phyloP scores from a whole-genome alignment of 129 eudicot genomes.

The Flaveria brownii region DNA sequence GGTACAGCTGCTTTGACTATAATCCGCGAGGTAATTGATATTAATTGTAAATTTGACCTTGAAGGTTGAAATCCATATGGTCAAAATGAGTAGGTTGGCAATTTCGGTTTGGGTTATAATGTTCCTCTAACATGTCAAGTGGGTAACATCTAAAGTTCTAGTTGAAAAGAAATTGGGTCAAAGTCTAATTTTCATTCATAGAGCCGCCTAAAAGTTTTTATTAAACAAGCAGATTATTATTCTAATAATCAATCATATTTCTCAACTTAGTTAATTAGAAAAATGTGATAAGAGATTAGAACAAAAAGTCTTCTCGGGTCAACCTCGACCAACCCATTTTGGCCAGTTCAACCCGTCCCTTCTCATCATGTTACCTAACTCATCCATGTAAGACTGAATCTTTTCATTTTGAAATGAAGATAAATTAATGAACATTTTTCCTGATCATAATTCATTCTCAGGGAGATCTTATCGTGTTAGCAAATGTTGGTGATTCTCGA shows the following conservation, averaged over 20 bases:
- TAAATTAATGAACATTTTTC: not conserved
- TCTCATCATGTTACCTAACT: not conserved
- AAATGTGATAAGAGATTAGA: not conserved
- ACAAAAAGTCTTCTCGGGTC: not conserved
- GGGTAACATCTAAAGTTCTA: not conserved
- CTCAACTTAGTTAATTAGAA: not conserved
- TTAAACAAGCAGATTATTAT: not conserved
- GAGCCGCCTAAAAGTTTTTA: not conserved
- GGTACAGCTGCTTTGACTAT: conserved; percentile 78
- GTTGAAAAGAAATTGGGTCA: not conserved
- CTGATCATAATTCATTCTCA: conserved; percentile 36
- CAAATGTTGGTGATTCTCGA: conserved; percentile 93
- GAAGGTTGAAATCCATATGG: not conserved
- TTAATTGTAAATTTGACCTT: not conserved
- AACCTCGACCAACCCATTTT: not conserved
- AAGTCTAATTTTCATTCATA: not conserved
- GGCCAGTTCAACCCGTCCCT: not conserved
- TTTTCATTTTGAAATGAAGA: not conserved
- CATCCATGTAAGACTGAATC: not conserved
- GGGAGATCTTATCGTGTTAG: conserved; percentile 82
- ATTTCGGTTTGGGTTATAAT: not conserved
- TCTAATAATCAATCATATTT: not conserved
- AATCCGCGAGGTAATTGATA: conserved; percentile 64
- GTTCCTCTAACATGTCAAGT: not conserved
- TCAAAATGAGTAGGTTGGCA: not conserved